Base-by-base conservation (phyloP, 345 rosid genomes). In the Eucalyptus viminalis region DNA sequence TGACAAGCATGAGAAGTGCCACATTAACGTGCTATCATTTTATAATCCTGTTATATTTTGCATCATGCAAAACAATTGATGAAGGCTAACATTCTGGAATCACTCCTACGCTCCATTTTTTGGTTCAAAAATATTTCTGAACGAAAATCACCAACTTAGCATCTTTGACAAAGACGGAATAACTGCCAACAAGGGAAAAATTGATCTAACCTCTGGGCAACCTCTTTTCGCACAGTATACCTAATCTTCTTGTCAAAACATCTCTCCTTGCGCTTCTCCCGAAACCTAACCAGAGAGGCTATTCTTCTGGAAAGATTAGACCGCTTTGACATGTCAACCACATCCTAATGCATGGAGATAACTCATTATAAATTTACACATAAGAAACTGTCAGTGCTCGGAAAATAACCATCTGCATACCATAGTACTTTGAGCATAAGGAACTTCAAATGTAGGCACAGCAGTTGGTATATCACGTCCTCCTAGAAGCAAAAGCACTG, bases 221-320 rank as follows among this genome's bases (percentile, higher is more conserved):
- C 97, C 93, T 95, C 96, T 91, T 94, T 95, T 53, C 97, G 93
- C 86, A 95, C 94, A 3, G 94, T 93, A 89, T 95, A 95, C 88
- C 97, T 91, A 91, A 95, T 95, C 92, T 95, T 95, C 94, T 95
- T 95, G 91, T 95, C 97, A 91, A 95, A 95, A 91, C 96, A 95
- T 92, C 97, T 92, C 93, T 95, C 97, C 93, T 95, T 95, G 40
- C 96, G 91, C 88, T 95, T 95, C 90, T 95, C 96, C 45, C 97
- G 93, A 76, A 95, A 95, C 92, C 97, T 95, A 90, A 95, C 95
- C 86, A 95, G 92, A 40, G 97, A 95, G 86, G 97, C 97, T 92
- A 94, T 92, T 91, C 97, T 92, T 90, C 94, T 90, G 43, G 97
- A 94, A 88, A 95, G 94, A 91, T 92, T 95, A 51, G 96, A 94